Evolutionary conservation across 2,329 filamentous ascomycete species (phyloP).

Genomic region (Aaosphaeria arxii): DNA sequence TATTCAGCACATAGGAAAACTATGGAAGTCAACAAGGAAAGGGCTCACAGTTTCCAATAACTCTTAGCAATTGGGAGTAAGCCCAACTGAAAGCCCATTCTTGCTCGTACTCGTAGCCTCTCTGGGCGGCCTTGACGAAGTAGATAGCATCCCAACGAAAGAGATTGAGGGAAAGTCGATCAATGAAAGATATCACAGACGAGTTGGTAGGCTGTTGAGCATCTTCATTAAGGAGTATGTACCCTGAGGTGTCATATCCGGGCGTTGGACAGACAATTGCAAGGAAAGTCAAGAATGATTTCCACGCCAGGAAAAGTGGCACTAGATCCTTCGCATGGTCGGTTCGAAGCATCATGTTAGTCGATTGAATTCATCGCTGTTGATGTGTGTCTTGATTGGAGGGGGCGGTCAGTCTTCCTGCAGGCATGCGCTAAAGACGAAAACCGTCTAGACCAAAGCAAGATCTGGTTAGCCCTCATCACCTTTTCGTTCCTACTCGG

Average conservation of each 20-base stretch:
- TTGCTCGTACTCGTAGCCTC: constrained; percentile 72
- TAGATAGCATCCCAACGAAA: constrained; percentile 82
- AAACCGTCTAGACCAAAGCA: no score
- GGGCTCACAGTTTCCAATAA: constrained; percentile 41
- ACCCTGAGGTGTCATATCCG: constrained; percentile 77
- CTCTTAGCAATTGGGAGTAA: constrained; percentile 46
- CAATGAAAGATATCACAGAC: constrained; percentile 10
- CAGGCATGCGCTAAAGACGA: no score
- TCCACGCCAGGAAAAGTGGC: constrained; percentile 61
- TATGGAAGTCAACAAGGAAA: constrained; percentile 1
- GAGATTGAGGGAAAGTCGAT: constrained; percentile 54
- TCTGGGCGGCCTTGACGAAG: constrained; percentile 60
- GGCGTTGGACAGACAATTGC: constrained; percentile 56
- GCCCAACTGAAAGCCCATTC: constrained; percentile 78
- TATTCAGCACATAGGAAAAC: background rate
- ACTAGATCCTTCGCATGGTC: background rate
- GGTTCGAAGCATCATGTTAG: no score
- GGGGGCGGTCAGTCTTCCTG: no score
- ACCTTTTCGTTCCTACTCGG: no score
- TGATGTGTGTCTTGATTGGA: no score
- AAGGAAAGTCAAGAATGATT: constrained; percentile 62
- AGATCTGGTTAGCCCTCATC: no score
- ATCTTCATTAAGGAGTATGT: constrained; percentile 43
- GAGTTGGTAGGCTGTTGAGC: constrained; percentile 15
- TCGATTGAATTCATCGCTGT: no score